These are phyloP conservation scores for Psilocybe cubensis DNA, from an alignment of 768 basidiomycete species.

Conservation along the genomic window DNA sequence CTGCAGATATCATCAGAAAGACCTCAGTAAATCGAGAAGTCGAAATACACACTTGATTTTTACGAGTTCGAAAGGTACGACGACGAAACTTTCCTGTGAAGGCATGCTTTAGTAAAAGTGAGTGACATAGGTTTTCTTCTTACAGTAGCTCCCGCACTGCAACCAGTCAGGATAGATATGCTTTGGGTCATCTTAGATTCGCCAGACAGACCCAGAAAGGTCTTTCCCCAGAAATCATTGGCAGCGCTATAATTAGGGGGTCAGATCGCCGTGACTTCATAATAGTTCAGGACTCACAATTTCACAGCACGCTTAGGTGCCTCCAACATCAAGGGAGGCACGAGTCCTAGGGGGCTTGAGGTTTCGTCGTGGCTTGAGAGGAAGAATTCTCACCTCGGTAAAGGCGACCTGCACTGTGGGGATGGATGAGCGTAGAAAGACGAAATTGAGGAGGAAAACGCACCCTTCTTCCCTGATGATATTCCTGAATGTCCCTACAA, in stretches of 20 bases:
- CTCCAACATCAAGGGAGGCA: slow-evolving; percentile 94
- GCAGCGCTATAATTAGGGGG: slow-evolving; percentile 47
- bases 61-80: slow-evolving; percentile 96
- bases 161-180: slow-evolving; percentile 90
- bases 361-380: not conserved
- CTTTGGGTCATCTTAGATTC: slow-evolving; percentile 85
- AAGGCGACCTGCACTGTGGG: slow-evolving; percentile 69
- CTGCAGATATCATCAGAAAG: slow-evolving; percentile 34
- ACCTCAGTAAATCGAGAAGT: not conserved
- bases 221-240: slow-evolving; percentile 97
- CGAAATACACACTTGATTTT: slow-evolving; percentile 71
- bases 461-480: slow-evolving; percentile 95
- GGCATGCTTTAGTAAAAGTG: not conserved
- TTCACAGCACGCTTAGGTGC: slow-evolving; percentile 99
- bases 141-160: slow-evolving; percentile 89
- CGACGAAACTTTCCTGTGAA: slow-evolving; percentile 82
- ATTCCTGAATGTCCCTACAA: slow-evolving; percentile 80
- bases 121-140: slow-evolving; percentile 14
- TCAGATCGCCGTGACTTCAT: slow-evolving; percentile 1
- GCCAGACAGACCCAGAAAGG: slow-evolving; percentile 62
- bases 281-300: slow-evolving; percentile 54
- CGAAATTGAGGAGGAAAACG: slow-evolving; percentile 21
- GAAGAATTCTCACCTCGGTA: slow-evolving; percentile 72
- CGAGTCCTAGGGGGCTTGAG: slow-evolving; percentile 60
- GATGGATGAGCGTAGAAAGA: not conserved